Conservation (phyloP, 1,284 basidiomycete species). For the Puccinia polysora region DNA sequence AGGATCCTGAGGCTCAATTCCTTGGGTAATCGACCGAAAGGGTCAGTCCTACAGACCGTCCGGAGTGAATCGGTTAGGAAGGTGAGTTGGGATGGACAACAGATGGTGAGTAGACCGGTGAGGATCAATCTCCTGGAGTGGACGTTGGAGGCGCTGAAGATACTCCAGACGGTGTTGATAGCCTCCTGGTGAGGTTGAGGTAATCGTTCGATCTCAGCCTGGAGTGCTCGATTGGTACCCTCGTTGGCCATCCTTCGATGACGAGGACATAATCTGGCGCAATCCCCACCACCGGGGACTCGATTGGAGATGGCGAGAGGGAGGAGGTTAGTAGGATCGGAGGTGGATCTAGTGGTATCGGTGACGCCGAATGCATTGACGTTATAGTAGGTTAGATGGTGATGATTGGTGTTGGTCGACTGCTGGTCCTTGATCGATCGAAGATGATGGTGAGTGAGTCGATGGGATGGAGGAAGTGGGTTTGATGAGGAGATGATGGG, state of each 20-base stretch:
- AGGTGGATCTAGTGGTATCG: not conserved
- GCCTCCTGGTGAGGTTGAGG: conserved; percentile 79
- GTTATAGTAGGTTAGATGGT: not conserved
- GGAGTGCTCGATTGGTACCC: conserved; percentile 83
- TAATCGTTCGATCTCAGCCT: conserved; percentile 90
- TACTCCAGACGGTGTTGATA: conserved; percentile 91
- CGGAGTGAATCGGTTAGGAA: conserved; percentile 86
- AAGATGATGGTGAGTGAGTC: too few relatives aligned
- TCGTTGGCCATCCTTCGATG: conserved; percentile 98
- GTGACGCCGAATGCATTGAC: conserved; percentile 38
- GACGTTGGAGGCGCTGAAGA: conserved; percentile 90
- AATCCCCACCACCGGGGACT: conserved; percentile 51
- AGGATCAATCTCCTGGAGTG: conserved; percentile 86
- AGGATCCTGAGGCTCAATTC: conserved; percentile 88
- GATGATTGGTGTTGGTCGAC: not conserved
- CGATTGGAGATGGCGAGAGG: conserved; percentile 19
- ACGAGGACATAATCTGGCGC: conserved; percentile 75
- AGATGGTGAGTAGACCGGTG: conserved; percentile 97
- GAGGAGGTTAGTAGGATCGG: too few relatives aligned
- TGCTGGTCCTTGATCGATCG: too few relatives aligned
- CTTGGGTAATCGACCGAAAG: conserved; percentile 82
- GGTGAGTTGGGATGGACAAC: conserved; percentile 97
- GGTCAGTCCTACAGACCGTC: conserved; percentile 90
- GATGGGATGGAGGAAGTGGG: too few relatives aligned
- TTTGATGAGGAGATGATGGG: too few relatives aligned